Evolutionary conservation across 2,329 filamentous ascomycete species (phyloP), one percentile per base, ranked within the genome.

Genomic region (Rhexocercosporidium sp.): DNA sequence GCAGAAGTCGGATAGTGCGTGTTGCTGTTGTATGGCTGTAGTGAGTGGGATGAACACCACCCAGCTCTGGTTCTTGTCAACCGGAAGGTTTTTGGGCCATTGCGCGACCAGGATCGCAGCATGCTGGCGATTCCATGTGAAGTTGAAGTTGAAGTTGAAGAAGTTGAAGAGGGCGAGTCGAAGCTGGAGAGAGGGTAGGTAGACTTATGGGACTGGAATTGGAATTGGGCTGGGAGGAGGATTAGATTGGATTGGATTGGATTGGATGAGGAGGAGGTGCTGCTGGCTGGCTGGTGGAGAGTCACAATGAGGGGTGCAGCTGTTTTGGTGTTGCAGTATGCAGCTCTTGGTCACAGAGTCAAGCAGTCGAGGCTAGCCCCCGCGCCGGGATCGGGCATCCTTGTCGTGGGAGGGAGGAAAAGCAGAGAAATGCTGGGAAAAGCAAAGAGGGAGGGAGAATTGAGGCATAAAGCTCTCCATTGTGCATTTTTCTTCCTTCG

Each of bases 101-200:
- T 72, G 62, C 76, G 75, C 74, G 73, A 75, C 68, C 68, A 74
- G 67, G 73, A 74, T 71, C 75, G 76, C 72, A 77, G 73, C 76
- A 78, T 78, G 65, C 71, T 73, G 72, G 64, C 73, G 71, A 73
- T 76, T 77, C 75, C 76, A 78, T 78, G 66, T 67, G 65, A 56
- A 59, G 46, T 34, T 53, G 20, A 46, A 59, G 46, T 34, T 53
- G 20, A 46, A 62, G 22, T 11, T 37, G 34, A 37, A 57, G 53
- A 56, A n/a, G 27, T n/a, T 63, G 49, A 11, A 39, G 8, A 29
- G 29, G 27, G 31, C 29, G 29, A 31, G 29, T 31, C n/a, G 9
- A 31, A 9, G 34, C 12, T 37, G 34, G 34, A 37, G 3, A 37
- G 29, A 31, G 34, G 12, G 34, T n/a, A n/a, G 34, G 34, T 37